phyloP scores from a whole-genome alignment of 306 rosid species.

The Lathyrus tuberosus region DNA sequence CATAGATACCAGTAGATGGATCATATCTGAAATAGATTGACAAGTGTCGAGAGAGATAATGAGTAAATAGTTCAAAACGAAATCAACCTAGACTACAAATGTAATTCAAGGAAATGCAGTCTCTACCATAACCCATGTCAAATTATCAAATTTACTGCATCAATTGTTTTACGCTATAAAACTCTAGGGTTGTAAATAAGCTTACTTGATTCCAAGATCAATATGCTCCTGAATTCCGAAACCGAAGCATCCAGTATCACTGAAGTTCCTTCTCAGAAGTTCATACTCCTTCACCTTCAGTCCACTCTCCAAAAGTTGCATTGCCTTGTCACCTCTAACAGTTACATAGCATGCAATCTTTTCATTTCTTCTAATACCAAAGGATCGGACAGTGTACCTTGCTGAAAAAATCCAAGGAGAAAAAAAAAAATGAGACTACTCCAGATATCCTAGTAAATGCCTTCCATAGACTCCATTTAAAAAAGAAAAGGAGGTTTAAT shows the following conservation, averaged over 20 bases:
- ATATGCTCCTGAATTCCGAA: constrained; percentile 92
- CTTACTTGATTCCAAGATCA: constrained; percentile 86
- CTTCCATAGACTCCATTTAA: no score
- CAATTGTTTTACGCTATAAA: constrained; percentile 3
- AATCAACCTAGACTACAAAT: neutral
- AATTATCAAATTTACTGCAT: neutral
- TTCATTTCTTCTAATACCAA: constrained; percentile 82
- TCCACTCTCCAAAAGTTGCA: constrained; percentile 88
- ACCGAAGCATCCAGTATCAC: constrained; percentile 86
- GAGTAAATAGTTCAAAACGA: neutral
- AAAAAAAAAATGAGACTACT: neutral
- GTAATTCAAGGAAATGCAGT: no score
- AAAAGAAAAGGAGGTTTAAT: no score
- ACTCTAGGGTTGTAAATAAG: neutral
- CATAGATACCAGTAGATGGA: constrained; percentile 86
- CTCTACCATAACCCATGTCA: neutral
- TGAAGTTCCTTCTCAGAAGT: constrained; percentile 76
- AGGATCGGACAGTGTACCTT: constrained; percentile 77
- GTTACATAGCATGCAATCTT: constrained; percentile 93
- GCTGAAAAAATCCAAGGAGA: constrained; percentile 46
- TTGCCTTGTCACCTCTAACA: constrained; percentile 87
- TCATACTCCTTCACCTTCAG: constrained; percentile 85
- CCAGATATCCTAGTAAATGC: neutral
- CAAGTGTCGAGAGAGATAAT: neutral
- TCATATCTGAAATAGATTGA: constrained; percentile 59